Evolutionary conservation across 176 grass and related monocot genomes (phyloP), one percentile per base, ranked within the genome.

Genomic region (Bromus sterilis): DNA sequence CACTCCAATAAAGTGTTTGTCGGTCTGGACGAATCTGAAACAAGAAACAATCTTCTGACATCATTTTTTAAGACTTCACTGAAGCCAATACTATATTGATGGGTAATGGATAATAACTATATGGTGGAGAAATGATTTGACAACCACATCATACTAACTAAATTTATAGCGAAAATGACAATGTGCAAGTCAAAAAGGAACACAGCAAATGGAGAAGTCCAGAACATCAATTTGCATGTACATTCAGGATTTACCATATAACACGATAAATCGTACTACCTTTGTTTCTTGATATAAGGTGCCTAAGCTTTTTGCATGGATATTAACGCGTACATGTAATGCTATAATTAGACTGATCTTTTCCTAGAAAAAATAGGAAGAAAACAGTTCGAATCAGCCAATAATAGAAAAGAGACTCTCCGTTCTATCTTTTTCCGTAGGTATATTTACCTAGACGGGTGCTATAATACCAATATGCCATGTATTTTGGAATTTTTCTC

Each of bases 1-100:
- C 97, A 80, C 97, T 99, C 97, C 97, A 99, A 32, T 91, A 99
- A 64, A 99, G 85, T 44, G 96, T 99, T 86, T 99, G 96, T 46
- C 97, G 93, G 80, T 96, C 97, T 71, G 91, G 97, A 71, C 97
- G 93, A 83, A 99, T 99, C 97, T 99, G 84, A 72, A 91, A 86
- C 65, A 56, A 23, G 26, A 84, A 35, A 71, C 44, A 64, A 85
- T 42, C 34, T 66, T 66, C 86, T 59, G 30, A 72, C 6, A 48
- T 37, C 68, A 65, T 9, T 21, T 65, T 67, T 49, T 32, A 21
- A 66, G 18, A 66, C 32, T n/a, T 31, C 36, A 60, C 11, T 39
- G 1, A 59, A 44, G 58, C 26, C 16, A 56, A 71, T 21, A 14
- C 34, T 40, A 60, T 35, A 59, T 29, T 21, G 24, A 77, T 77